Evolutionary conservation across 345 rosid species (phyloP).

Genomic region (Salix arbutifolia): DNA sequence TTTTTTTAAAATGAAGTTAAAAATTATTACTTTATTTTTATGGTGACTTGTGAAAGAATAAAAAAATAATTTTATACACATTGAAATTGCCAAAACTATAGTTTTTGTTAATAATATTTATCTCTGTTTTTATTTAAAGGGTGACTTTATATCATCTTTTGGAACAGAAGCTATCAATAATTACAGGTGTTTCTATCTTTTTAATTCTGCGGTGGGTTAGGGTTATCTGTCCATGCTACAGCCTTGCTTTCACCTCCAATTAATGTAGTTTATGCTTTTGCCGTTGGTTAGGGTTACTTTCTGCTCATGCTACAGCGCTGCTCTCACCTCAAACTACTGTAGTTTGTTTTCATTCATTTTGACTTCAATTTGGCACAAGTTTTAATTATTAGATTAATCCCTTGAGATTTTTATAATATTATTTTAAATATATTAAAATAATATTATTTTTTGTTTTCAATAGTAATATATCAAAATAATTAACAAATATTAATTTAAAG

Average conservation of each 20-base stretch:
- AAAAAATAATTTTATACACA: too few relatives aligned
- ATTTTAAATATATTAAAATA: too few relatives aligned
- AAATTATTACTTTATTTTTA: too few relatives aligned
- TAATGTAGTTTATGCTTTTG: neutral
- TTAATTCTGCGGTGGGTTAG: constrained; percentile 10
- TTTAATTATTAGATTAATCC: too few relatives aligned
- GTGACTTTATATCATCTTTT: constrained; percentile 18
- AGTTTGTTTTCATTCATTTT: constrained; percentile 1
- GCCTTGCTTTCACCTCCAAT: constrained; percentile 12
- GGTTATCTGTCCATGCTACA: neutral
- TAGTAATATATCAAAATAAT: too few relatives aligned
- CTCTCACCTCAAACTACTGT: constrained; percentile 2
- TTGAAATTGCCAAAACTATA: too few relatives aligned
- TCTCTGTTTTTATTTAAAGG: neutral
- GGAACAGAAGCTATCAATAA: neutral
- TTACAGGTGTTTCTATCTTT: neutral
- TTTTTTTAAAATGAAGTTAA: too few relatives aligned
- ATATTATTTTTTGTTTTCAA: too few relatives aligned
- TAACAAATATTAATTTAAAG: too few relatives aligned
- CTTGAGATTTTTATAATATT: too few relatives aligned
- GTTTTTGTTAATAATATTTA: too few relatives aligned
- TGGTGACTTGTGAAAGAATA: too few relatives aligned
- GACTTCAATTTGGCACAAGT: constrained; percentile 4
- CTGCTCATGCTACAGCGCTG: neutral
- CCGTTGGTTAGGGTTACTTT: constrained; percentile 17